Percentiles rank a stretch among this genome's conserved stretches.
Evolutionary conservation across 2,329 filamentous ascomycete species (phyloP).

Genomic region (Hymenoscyphus albidus): DNA sequence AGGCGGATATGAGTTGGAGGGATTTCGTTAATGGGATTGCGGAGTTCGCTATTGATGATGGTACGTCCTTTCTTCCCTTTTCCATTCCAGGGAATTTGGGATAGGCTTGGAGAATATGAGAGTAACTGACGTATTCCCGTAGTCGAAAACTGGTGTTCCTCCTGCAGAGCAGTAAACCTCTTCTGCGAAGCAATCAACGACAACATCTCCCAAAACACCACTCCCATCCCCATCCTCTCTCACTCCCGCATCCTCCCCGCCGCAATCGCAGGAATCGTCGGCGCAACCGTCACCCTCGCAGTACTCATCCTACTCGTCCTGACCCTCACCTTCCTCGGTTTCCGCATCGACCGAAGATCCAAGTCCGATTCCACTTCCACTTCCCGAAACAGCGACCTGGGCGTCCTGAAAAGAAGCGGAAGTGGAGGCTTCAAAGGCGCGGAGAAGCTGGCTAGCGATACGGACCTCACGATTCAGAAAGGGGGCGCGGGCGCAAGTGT

Average conservation of each 20-base stretch:
- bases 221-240: not conserved
- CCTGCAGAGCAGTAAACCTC: conserved; percentile 23
- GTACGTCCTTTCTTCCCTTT: not conserved
- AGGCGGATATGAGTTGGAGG: conserved; percentile 30
- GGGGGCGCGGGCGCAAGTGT: conserved; percentile 24
- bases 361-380: conserved; percentile 1
- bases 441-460: conserved; percentile 31
- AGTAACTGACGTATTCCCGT: not conserved
- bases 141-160: conserved; percentile 30
- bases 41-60: conserved; percentile 20
- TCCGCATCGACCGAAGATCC: conserved; percentile 22
- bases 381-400: conserved; percentile 8
- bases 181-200: conserved; percentile 30
- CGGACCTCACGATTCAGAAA: conserved; percentile 30
- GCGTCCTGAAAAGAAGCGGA: conserved; percentile 16
- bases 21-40: conserved; percentile 29
- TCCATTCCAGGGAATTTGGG: not conserved
- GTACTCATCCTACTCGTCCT: conserved; percentile 15
- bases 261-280: conserved; percentile 31
- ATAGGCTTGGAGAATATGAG: not conserved
- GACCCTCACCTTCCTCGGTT: conserved; percentile 25
- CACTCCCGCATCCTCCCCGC: conserved; percentile 13
- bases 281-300: conserved; percentile 28
- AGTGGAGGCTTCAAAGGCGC: conserved; percentile 34
- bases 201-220: conserved; percentile 1